Base-by-base conservation (phyloP, 192 early-diverging fungal genomes). In the Coemansia guatemalensis region DNA sequence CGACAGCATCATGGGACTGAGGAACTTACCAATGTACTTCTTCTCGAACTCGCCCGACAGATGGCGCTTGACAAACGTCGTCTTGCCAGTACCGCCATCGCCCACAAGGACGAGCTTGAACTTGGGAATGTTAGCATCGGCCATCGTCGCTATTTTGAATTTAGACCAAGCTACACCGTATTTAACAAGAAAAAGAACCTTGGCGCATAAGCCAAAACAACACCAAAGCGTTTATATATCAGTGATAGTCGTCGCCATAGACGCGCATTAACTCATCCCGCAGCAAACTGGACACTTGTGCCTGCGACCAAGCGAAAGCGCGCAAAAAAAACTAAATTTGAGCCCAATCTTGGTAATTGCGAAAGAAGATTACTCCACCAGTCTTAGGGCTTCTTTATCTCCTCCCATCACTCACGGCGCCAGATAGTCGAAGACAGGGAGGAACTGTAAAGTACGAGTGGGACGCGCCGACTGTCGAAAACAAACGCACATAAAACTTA, bases 41-140 rank as follows among this genome's bases (percentile, higher is more conserved):
- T 99, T 99, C 82, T 99, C 97, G 69, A 98, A 99, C 87, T 99
- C 97, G 73, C 97, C 97, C 61, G 95, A 95, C 83, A 93, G 90
- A 73, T 99, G 97, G 71, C 97, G 95, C 88, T 99, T 99, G 69
- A 99, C 97, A 74, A 99, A 99, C 67, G 97, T 99, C 65, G 97
- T 99, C 87, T 99, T 99, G 69, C 97, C 97, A 23, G 97, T 97
- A 75, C 96, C 96, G 78, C 96, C 95, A 73, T 97, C 96, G 61
- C 97, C 95, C 76, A 99, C 96, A 74, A 98, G 72, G 59, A 81
- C 78, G 50, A 81, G 73, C 73, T 81, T 81, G 65, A 81, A 81
- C 62, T 74, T 75, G 69, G 78, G 78, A 32, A 57, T 49, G 48
- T 68, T 52, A 56, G 48, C 33, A 7, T 69, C 73, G 39, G 68